phyloP scores from a whole-genome alignment of 352 stramenopile genomes.

The Pythium dissotocum region DNA sequence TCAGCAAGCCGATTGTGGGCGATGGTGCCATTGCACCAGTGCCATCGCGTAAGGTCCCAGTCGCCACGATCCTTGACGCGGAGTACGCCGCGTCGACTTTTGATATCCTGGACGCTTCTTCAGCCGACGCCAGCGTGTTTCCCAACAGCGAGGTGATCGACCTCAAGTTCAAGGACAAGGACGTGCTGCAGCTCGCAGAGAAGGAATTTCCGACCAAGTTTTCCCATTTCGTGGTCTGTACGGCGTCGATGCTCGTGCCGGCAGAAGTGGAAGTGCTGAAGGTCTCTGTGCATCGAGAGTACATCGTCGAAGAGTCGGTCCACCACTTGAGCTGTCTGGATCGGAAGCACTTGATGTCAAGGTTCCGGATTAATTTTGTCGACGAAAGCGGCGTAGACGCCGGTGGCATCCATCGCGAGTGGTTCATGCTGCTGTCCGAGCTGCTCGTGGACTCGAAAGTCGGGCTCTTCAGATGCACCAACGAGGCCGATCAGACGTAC shows the following conservation, averaged over 20 bases:
- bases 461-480: slow-evolving; percentile 58
- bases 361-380: slow-evolving; percentile 54
- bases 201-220: slow-evolving; percentile 56
- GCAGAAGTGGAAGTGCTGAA: slow-evolving; percentile 44
- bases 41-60: background rate
- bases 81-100: slow-evolving; percentile 1
- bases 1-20: background rate
- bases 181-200: slow-evolving; percentile 33
- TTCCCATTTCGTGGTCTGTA: slow-evolving; percentile 46
- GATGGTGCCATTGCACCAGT: background rate
- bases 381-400: slow-evolving; percentile 59
- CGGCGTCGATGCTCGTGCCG: slow-evolving; percentile 42
- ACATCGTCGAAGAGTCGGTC: slow-evolving; percentile 51
- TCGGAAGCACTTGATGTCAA: slow-evolving; percentile 32
- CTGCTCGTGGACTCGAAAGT: slow-evolving; percentile 44
- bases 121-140: slow-evolving; percentile 20
- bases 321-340: slow-evolving; percentile 52
- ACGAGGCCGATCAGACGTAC: slow-evolving; percentile 59
- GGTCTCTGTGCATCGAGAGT: slow-evolving; percentile 42
- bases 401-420: slow-evolving; percentile 58
- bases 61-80: slow-evolving; percentile 1
- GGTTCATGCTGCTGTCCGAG: slow-evolving; percentile 84
- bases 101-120: background rate
- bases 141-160: slow-evolving; percentile 11
- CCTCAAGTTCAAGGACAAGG: slow-evolving; percentile 14